phyloP scores from a whole-genome alignment of 192 early-diverging fungal genomes.

The Chytriomyces hyalinus region DNA sequence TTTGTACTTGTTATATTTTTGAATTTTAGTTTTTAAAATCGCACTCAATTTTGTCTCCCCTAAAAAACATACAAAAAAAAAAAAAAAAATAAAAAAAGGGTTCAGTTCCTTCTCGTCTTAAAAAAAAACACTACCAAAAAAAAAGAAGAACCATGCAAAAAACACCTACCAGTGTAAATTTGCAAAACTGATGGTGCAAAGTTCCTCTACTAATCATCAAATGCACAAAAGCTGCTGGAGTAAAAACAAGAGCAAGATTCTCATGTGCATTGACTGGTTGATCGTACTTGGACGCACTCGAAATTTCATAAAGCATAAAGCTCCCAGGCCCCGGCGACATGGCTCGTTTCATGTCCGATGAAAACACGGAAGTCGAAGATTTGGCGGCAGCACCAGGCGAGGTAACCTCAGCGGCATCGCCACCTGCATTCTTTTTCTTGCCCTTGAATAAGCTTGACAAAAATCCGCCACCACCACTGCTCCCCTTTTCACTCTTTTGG shows the following conservation, averaged over 20 bases:
- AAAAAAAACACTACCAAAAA: no score
- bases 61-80: no score
- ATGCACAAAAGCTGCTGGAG: slow-evolving; percentile 3
- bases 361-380: not conserved
- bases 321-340: not conserved
- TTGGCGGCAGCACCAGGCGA: not conserved
- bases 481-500: not conserved
- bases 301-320: not conserved
- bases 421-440: not conserved
- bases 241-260: not conserved
- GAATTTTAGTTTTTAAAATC: no score
- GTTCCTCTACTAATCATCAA: not conserved
- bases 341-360: not conserved
- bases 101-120: not conserved
- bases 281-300: not conserved
- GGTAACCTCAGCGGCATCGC: not conserved
- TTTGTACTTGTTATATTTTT: no score
- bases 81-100: no score
- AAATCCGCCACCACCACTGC: not conserved
- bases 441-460: slow-evolving; percentile 2
- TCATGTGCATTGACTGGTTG: not conserved
- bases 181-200: not conserved
- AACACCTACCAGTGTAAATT: not conserved
- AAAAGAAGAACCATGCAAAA: not conserved
- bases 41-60: no score